phyloP scores from a whole-genome alignment of 495 filamentous ascomycete species.

The Podospora comata region DNA sequence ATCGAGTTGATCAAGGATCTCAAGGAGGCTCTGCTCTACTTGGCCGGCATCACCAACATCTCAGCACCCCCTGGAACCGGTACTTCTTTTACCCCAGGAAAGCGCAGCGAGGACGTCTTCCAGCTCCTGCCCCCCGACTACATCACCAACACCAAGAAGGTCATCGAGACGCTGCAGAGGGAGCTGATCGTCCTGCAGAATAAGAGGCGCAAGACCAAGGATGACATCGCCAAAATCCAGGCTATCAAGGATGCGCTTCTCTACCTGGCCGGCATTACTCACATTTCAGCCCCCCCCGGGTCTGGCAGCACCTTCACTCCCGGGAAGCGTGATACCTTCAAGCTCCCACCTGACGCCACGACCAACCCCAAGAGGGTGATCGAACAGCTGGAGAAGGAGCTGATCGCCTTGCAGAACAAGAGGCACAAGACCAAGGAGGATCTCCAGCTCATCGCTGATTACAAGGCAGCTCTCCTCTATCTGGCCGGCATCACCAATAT shows the following conservation, averaged over 20 bases:
- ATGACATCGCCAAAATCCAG: conserved; percentile 26
- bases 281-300: conserved; percentile 28
- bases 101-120: conserved; percentile 17
- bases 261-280: conserved; percentile 25
- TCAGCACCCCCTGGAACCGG: conserved; percentile 27
- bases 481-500: conserved; percentile 28
- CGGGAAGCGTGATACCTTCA: conserved; percentile 26
- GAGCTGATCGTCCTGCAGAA: conserved; percentile 28
- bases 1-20: conserved; percentile 26
- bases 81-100: conserved; percentile 30
- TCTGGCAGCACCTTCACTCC: conserved; percentile 26
- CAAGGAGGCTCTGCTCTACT: conserved; percentile 25
- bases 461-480: conserved; percentile 26
- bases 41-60: conserved; percentile 28
- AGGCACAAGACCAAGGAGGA: conserved; percentile 27
- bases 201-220: conserved; percentile 26
- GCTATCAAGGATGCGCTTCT: conserved; percentile 27
- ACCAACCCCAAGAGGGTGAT: conserved; percentile 30
- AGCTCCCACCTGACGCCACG: conserved; percentile 21
- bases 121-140: conserved; percentile 22
- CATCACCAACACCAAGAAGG: conserved; percentile 24
- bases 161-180: conserved; percentile 26
- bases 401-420: conserved; percentile 32
- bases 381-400: conserved; percentile 23
- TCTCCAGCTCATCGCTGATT: conserved; percentile 23